Percentiles rank a stretch among this genome's conserved stretches.
Conservation (phyloP, 495 filamentous ascomycete genomes). For the Aspergillus nanangensis region DNA sequence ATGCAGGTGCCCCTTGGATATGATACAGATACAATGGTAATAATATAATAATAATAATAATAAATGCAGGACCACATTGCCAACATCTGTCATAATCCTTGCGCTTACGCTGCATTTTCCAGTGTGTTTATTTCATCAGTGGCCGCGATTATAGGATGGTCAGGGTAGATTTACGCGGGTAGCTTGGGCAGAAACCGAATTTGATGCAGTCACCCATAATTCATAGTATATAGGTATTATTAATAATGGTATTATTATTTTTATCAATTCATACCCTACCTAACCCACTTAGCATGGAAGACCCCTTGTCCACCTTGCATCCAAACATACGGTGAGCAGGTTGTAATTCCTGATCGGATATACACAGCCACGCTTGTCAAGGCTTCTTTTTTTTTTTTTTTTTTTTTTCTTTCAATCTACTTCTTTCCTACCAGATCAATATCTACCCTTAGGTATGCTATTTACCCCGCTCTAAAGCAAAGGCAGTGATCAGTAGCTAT, state of each 20-base stretch:
- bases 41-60: not conserved
- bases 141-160: conserved; percentile 9
- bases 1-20: conserved; percentile 14
- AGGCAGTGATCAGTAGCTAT: too few species aligned
- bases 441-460: too few species aligned
- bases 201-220: not conserved
- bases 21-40: too few species aligned
- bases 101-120: conserved; percentile 5
- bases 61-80: conserved; percentile 4
- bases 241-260: too few species aligned
- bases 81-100: conserved; percentile 13
- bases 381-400: not conserved
- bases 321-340: conserved; percentile 21
- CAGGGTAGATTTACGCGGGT: conserved; percentile 4
- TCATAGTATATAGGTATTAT: too few species aligned
- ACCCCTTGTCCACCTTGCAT: conserved; percentile 18
- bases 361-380: conserved; percentile 10
- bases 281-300: too few species aligned
- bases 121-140: conserved; percentile 16
- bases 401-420: not conserved
- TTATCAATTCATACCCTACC: too few species aligned
- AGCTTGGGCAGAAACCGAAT: conserved; percentile 23
- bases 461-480: too few species aligned
- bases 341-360: conserved; percentile 6
- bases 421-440: too few species aligned